Percentiles rank a stretch among this genome's conserved stretches.
These are phyloP conservation scores for Sistotremastrum niveocremeum DNA, from an alignment of 768 basidiomycete species.

Conservation along the genomic window DNA sequence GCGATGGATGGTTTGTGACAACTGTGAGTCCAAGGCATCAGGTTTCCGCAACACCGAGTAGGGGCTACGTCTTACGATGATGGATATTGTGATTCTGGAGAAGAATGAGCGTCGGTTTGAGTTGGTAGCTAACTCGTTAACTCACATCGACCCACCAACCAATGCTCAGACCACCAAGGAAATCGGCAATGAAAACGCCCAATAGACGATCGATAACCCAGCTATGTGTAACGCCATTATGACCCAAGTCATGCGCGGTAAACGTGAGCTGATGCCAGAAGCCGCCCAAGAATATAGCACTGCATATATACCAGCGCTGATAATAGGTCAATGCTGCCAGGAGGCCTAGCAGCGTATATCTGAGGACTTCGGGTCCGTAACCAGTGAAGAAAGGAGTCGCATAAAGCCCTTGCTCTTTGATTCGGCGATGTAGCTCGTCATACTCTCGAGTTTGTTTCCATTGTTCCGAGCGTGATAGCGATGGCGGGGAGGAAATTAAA, in stretches of 20 bases:
- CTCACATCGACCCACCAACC: constrained; percentile 98
- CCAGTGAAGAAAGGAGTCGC: constrained; percentile 70
- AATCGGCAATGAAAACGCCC: constrained; percentile 70
- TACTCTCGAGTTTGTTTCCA: constrained; percentile 64
- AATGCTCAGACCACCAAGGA: constrained; percentile 83
- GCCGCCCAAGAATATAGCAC: constrained; percentile 72
- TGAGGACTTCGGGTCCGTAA: constrained; percentile 78
- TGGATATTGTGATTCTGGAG: constrained; percentile 86
- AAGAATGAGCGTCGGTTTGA: too few species aligned
- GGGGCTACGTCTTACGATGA: constrained; percentile 49
- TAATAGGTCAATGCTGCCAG: constrained; percentile 49
- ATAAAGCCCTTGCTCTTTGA: constrained; percentile 76
- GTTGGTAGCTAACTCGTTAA: constrained; percentile 10
- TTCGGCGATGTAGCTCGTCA: constrained; percentile 58
- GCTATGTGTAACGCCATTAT: constrained; percentile 83
- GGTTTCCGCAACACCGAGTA: constrained; percentile 1
- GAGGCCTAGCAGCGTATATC: constrained; percentile 55
- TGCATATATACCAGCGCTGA: constrained; percentile 51
- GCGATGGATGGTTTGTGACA: constrained; percentile 93
- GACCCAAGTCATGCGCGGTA: constrained; percentile 86
- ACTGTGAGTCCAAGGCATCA: constrained; percentile 31
- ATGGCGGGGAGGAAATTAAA: constrained; percentile 39
- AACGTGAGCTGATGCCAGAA: constrained; percentile 96
- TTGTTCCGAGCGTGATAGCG: constrained; percentile 44
- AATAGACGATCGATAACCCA: constrained; percentile 72